Evolutionary conservation across 768 basidiomycete genomes (phyloP).

Genomic region (Rhizopogon salebrosus): DNA sequence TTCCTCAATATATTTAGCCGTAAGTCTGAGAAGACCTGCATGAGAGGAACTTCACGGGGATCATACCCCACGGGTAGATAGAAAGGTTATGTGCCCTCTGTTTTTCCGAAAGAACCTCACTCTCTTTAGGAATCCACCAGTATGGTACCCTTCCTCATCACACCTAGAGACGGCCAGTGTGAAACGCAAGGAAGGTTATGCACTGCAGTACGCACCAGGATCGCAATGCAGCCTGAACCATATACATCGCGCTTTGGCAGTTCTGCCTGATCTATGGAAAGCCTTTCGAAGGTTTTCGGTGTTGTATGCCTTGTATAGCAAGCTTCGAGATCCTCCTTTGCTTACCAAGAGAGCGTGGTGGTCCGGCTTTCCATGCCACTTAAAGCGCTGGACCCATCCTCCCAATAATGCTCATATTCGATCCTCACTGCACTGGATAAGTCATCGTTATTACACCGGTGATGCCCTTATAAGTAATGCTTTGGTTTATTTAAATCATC

Average conservation of each 20-base stretch:
- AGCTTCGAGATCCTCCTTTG: too few species aligned
- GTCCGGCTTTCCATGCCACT: too few species aligned
- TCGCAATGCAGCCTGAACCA: background rate
- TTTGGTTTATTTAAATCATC: too few species aligned
- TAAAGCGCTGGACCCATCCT: too few species aligned
- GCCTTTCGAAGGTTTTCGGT: too few species aligned
- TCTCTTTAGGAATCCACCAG: background rate
- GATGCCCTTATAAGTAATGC: too few species aligned
- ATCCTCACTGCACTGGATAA: too few species aligned
- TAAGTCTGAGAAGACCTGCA: background rate
- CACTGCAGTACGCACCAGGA: background rate
- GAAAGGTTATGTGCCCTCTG: background rate
- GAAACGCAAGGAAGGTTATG: background rate
- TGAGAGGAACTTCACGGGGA: background rate
- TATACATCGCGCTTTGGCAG: background rate
- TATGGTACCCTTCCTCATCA: background rate
- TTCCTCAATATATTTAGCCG: background rate
- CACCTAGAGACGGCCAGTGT: background rate
- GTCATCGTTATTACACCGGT: too few species aligned
- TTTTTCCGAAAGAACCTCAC: background rate
- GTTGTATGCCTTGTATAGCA: too few species aligned
- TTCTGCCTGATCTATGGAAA: too few species aligned
- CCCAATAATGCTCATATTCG: too few species aligned
- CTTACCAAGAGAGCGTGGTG: too few species aligned
- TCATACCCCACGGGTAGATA: background rate